Evolutionary conservation across 2,329 filamentous ascomycete genomes (phyloP), one percentile per base, ranked within the genome.

Genomic region (Exophiala spinifera): DNA sequence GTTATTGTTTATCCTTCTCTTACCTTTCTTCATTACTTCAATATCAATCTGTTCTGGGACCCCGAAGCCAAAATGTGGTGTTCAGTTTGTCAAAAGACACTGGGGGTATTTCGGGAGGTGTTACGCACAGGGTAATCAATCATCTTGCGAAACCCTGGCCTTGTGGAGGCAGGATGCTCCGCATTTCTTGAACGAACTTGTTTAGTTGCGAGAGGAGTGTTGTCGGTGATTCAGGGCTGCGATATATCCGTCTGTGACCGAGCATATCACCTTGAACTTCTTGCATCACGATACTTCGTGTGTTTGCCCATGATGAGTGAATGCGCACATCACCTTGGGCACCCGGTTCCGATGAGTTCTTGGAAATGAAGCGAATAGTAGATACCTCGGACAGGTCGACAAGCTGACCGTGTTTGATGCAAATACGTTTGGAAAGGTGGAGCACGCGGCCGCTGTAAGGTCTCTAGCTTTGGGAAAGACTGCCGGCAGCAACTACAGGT

Each of bases 221-320:
- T 14, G 56, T 49, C 60, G 69, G 69, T 4, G 64, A 72, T 15
- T 70, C 58, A 20, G 67, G 60, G 48, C 59, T 67, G 46, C 65
- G 62, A 42, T 57, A 49, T 1, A 65, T 50, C 71, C 69, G 74
- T 17, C 55, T 60, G 14, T 28, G 51, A 31, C 65, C 63, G 54
- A 74, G 64, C 5, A 68, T 69, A 2, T 70, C 60, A 17, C 71
- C 70, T 28, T 69, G 73, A 8, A 25, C 69, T 51, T 67, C 67
- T 61, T 73, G 66, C 69, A 74, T 75, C 40, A 71, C 59, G 42
- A 73, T 72, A n/a, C n/a, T n/a, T n/a, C n/a, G 47, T 74, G 74
- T 2, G 67, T 70, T 25, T 11, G 21, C 3, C 58, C 63, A 28
- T 58, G 59, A 47, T 50, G 65, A 19, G 53, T 64, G 61, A 74